phyloP scores from a whole-genome alignment of 2,329 filamentous ascomycete genomes.

The Didymella lethalis region DNA sequence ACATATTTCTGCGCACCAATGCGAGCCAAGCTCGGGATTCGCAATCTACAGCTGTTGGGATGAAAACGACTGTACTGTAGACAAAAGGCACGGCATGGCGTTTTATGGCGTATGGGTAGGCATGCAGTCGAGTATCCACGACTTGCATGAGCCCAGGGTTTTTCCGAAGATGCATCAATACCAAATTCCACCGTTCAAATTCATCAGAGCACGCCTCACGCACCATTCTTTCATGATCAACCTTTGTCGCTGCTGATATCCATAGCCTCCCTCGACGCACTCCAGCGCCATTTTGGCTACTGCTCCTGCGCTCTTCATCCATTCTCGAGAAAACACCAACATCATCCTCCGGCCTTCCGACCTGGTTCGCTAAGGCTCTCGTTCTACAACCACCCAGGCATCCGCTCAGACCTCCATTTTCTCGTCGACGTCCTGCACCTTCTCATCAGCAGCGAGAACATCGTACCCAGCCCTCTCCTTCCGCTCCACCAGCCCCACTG shows the following conservation, averaged over 20 bases:
- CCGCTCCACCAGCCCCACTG: background rate
- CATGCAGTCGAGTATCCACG: constrained; percentile 7
- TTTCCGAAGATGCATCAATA: constrained; percentile 16
- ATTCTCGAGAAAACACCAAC: no score
- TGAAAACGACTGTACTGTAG: constrained; percentile 10
- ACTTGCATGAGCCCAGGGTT: constrained; percentile 14
- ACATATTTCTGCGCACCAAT: background rate
- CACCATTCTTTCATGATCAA: background rate
- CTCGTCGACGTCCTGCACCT: background rate
- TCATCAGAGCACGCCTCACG: background rate
- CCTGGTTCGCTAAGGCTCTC: no score
- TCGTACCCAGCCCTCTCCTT: background rate
- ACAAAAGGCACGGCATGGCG: constrained; percentile 24
- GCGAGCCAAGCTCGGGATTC: background rate
- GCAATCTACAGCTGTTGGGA: constrained; percentile 8
- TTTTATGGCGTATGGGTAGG: constrained; percentile 22
- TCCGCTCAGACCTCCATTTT: constrained; percentile 4
- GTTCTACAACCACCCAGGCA: background rate
- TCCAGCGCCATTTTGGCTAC: no score
- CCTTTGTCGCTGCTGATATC: no score
- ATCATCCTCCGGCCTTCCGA: no score
- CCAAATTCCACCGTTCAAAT: constrained; percentile 18
- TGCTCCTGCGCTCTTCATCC: no score
- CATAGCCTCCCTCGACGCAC: background rate
- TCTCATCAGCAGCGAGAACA: background rate